Base-by-base conservation (phyloP, 2,329 filamentous ascomycete species). In the Aspergillus oerlinghausenensis region DNA sequence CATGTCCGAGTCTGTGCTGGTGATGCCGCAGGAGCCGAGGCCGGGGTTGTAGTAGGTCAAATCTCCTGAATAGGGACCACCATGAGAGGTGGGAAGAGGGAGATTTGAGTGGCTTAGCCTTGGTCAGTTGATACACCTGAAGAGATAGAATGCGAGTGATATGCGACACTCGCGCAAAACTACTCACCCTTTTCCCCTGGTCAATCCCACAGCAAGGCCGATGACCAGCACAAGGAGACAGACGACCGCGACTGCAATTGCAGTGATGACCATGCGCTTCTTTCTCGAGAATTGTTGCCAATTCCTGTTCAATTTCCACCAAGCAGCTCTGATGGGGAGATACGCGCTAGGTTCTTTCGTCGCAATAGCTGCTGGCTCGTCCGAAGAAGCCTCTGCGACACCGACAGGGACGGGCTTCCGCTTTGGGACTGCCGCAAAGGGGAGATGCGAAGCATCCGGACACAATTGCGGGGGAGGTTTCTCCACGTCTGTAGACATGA, bases 21-120 rank as follows among this genome's bases (percentile, higher is more conserved):
- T 78, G 32, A 81, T 72, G 4, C 89, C 89, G 68, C 90, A 93
- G 0, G 88, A 85, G 11, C 89, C 89, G 3, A 90, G 78, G 0
- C 72, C 82, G 0, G 87, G 83, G 19, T 77, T 75, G 70, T 88
- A 92, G 75, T 86, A 92, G 0, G 87, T 90, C 51, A 89, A 70
- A 51, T 89, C 86, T 52, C 87, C 88, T 3, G 75, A 80, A 64
- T 83, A 84, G 0, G 80, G 78, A 1, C 79, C 75, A 10, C 77
- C 75, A 55, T 81, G 63, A 43, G 66, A 58, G 8, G 65, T 69
- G 17, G 67, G 67, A 3, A 70, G 62, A 3, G 66, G 60, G n/a
- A 69, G 65, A 40, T 68, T 66, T 2, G 55, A 53, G 42, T 45
- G 42, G 10, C 42, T 43, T 19, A 23, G 42, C n/a, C 19, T 9